Percentiles rank a stretch among this genome's conserved stretches.
Evolutionary conservation across 306 rosid species (phyloP).

Genomic region (Castanea mollissima): DNA sequence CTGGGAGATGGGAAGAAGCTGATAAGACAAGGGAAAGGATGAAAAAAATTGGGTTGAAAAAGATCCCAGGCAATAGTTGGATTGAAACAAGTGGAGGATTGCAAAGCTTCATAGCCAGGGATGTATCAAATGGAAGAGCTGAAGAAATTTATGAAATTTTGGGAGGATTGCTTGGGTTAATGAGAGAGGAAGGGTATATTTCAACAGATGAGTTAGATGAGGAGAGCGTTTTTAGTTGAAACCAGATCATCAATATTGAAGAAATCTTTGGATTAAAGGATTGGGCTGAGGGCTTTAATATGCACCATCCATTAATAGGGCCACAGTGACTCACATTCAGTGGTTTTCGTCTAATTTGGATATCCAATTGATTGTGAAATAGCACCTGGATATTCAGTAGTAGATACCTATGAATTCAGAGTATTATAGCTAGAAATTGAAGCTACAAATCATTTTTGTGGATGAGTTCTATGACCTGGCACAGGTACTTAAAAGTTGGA

Average conservation of each 20-base stretch:
- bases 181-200: constrained; percentile 53
- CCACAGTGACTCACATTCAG: background rate
- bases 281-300: background rate
- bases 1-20: constrained; percentile 85
- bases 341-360: background rate
- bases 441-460: background rate
- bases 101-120: constrained; percentile 48
- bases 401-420: background rate
- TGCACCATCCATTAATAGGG: background rate
- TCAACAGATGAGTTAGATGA: constrained; percentile 48
- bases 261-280: background rate
- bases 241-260: constrained; percentile 17
- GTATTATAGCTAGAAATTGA: background rate
- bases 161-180: constrained; percentile 55
- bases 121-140: constrained; percentile 45
- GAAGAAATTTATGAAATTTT: constrained; percentile 51
- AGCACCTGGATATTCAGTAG: background rate
- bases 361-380: background rate
- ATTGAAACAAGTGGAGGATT: constrained; percentile 54
- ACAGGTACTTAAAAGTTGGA: background rate
- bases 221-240: constrained; percentile 31
- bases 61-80: constrained; percentile 77
- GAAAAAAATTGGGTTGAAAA: constrained; percentile 56
- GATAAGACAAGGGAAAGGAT: constrained; percentile 59
- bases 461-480: background rate